Percentiles rank a stretch among this genome's conserved stretches.
Evolutionary conservation across 2,329 filamentous ascomycete species (phyloP).

Genomic region (Microdochium trichocladiopsis): DNA sequence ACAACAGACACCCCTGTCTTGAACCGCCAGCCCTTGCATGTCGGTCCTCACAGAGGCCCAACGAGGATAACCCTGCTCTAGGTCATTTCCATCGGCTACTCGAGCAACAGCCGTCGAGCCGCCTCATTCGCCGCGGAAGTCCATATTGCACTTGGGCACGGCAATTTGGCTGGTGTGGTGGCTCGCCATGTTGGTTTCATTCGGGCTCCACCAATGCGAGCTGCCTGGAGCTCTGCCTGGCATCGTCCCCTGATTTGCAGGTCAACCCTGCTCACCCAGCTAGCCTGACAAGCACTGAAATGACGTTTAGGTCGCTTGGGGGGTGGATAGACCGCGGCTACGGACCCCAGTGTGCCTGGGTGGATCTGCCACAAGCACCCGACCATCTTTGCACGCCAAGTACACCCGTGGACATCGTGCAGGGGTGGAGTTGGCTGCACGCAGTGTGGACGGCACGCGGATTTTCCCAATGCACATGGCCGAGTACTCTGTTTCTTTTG

Average conservation of each 20-base stretch:
- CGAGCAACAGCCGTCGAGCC: neutral
- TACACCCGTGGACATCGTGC: neutral
- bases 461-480: neutral
- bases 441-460: neutral
- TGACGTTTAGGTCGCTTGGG: neutral
- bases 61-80: neutral
- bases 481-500: neutral
- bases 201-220: neutral
- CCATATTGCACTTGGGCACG: neutral
- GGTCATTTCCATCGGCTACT: neutral
- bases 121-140: neutral
- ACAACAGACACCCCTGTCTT: neutral
- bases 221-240: neutral
- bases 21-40: neutral
- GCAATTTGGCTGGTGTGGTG: neutral
- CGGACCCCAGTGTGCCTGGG: neutral
- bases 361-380: neutral
- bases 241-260: neutral
- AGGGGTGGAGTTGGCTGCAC: neutral
- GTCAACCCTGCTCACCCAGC: neutral
- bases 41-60: neutral
- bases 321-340: neutral
- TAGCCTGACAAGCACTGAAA: neutral
- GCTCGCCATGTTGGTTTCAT: neutral
- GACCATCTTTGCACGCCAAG: neutral